Evolutionary conservation across 768 basidiomycete genomes (phyloP).

Genomic region (Collybia nuda): DNA sequence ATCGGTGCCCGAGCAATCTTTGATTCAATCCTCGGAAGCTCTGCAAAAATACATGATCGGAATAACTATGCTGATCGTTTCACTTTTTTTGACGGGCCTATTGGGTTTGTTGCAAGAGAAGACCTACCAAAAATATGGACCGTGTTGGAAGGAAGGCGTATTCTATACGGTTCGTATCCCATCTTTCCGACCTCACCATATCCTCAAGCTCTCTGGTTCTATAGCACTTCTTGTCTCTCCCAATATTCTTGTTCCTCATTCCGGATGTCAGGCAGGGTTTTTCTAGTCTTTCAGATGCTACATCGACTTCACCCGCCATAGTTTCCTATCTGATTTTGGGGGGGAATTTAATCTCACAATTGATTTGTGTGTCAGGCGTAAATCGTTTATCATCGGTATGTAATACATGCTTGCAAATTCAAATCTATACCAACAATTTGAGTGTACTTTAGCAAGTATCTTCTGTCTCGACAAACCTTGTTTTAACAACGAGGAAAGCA

Average conservation of each 20-base stretch:
- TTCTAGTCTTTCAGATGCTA: conserved; percentile 39
- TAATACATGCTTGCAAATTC: conserved; percentile 10
- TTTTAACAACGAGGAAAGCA: conserved; percentile 80
- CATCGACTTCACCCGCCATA: conserved; percentile 26
- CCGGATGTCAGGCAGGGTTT: conserved; percentile 57
- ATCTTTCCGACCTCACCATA: no score
- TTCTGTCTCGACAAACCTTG: conserved; percentile 78
- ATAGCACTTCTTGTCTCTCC: conserved; percentile 80
- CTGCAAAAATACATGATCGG: conserved; percentile 56
- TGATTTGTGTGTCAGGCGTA: conserved; percentile 81
- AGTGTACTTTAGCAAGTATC: conserved; percentile 55
- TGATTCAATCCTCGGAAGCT: conserved; percentile 28
- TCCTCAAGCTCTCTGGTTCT: not conserved
- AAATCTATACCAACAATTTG: not conserved
- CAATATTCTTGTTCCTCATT: conserved; percentile 65
- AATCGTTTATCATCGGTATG: conserved; percentile 79
- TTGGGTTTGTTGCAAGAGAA: conserved; percentile 77
- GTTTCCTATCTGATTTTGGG: conserved; percentile 57
- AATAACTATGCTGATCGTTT: conserved; percentile 65
- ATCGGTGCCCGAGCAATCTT: conserved; percentile 15
- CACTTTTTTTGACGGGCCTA: conserved; percentile 64
- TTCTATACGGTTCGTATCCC: conserved; percentile 70
- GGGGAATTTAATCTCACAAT: conserved; percentile 70
- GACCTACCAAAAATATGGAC: conserved; percentile 73
- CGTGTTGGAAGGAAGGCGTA: conserved; percentile 79